Conservation (phyloP, 805 yeast genomes). For the Ogataea polymorpha region DNA sequence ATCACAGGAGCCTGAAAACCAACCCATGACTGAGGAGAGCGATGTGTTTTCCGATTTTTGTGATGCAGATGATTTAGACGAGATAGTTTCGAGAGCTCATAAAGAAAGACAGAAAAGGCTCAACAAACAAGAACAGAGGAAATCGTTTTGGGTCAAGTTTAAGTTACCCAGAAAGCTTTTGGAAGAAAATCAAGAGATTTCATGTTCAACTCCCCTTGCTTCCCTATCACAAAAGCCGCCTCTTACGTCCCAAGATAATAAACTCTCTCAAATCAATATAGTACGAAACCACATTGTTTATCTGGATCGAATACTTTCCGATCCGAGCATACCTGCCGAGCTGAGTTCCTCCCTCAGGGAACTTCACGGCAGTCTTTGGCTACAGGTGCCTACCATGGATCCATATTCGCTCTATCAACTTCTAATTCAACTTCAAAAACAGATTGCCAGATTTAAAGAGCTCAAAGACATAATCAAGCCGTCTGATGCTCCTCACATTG, state of each 20-base stretch:
- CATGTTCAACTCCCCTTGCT: no score
- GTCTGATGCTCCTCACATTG: not conserved
- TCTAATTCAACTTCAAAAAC: conserved; percentile 11
- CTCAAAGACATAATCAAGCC: conserved; percentile 2
- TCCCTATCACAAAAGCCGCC: no score
- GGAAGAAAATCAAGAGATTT: no score
- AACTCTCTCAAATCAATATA: conserved; percentile 1
- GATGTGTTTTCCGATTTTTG: conserved; percentile 11
- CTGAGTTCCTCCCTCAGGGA: conserved; percentile 7
- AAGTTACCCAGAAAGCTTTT: conserved; percentile 6
- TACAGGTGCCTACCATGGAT: conserved; percentile 12
- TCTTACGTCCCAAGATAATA: no score
- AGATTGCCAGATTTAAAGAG: conserved; percentile 8
- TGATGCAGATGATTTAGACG: conserved; percentile 16
- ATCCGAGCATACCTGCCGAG: conserved; percentile 12
- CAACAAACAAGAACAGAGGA: not conserved
- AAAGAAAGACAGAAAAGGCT: conserved; percentile 8
- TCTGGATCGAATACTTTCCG: conserved; percentile 8
- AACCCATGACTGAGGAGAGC: not conserved
- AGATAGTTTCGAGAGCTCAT: conserved; percentile 15
- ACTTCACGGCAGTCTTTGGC: conserved; percentile 11
- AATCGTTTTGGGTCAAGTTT: conserved; percentile 10
- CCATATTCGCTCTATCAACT: conserved; percentile 10
- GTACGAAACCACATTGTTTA: conserved; percentile 7
- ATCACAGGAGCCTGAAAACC: conserved; percentile 1